A percentile compares a stretch with the other conserved stretches of the same genome.
phyloP scores from a whole-genome alignment of 2,329 filamentous ascomycete species.

The Penicillium fuscoglaucum region DNA sequence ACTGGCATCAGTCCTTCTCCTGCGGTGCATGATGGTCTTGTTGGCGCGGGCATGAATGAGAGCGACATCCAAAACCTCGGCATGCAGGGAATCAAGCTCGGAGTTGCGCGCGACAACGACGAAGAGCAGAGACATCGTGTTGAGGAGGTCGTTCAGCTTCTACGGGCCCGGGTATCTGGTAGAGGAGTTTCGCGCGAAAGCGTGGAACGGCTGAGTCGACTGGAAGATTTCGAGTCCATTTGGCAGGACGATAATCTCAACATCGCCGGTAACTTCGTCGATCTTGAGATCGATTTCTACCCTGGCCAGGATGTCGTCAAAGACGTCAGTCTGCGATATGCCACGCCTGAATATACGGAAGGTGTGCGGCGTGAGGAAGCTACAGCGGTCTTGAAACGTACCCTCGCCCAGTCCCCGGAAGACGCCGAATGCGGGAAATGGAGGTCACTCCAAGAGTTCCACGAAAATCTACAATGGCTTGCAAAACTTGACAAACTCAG shows the following conservation, averaged over 20 bases:
- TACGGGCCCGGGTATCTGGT: conserved; percentile 44
- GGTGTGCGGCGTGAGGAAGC: conserved; percentile 45
- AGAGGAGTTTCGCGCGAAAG: conserved; percentile 47
- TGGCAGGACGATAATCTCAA: conserved; percentile 50
- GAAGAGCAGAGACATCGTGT: conserved; percentile 45
- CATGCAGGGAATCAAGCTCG: conserved; percentile 41
- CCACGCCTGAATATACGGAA: conserved; percentile 42
- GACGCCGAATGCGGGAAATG: conserved; percentile 37
- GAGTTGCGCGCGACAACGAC: conserved; percentile 41
- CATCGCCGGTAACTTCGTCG: conserved; percentile 49
- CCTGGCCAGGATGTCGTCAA: conserved; percentile 42
- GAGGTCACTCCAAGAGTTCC: conserved; percentile 42
- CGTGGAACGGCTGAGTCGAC: conserved; percentile 43
- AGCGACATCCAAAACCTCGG: conserved; percentile 42
- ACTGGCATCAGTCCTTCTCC: conserved; percentile 44
- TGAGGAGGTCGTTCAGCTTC: conserved; percentile 42
- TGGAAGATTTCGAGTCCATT: conserved; percentile 49
- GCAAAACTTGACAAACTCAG: conserved; percentile 48
- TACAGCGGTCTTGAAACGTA: conserved; percentile 44
- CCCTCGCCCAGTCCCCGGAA: conserved; percentile 37
- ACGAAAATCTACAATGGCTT: conserved; percentile 47
- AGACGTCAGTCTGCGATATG: conserved; percentile 47
- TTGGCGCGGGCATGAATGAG: conserved; percentile 40
- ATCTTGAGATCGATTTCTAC: conserved; percentile 49
- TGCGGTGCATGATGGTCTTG: conserved; percentile 39